These are phyloP conservation scores for Leccinellum rugosiceps DNA, from an alignment of 768 basidiomycete species.

Conservation along the genomic window DNA sequence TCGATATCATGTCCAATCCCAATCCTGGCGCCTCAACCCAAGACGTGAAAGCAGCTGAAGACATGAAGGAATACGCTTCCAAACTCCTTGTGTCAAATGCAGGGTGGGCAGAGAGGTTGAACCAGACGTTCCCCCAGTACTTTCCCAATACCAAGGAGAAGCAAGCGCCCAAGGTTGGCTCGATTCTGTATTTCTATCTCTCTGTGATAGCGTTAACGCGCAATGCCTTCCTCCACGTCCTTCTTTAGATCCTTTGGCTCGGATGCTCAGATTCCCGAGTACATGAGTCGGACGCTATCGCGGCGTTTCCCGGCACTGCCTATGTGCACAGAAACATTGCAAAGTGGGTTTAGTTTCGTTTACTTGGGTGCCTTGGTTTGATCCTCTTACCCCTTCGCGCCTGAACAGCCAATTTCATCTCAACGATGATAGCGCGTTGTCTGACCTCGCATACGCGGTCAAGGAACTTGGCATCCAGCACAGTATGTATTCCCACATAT, in stretches of 20 bases:
- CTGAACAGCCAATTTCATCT: conserved; percentile 66
- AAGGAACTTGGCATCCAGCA: conserved; percentile 64
- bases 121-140: conserved; percentile 21
- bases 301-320: conserved; percentile 69
- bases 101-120: conserved; percentile 21
- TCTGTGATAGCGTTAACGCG: background rate
- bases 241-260: conserved; percentile 67
- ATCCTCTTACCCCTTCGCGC: conserved; percentile 32
- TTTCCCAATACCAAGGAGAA: conserved; percentile 9
- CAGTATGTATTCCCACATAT: conserved; percentile 43
- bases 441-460: conserved; percentile 74
- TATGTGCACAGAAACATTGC: conserved; percentile 88
- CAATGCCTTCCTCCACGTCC: too few species aligned
- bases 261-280: conserved; percentile 85
- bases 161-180: conserved; percentile 23
- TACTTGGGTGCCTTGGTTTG: background rate
- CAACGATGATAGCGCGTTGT: conserved; percentile 63
- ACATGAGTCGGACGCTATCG: conserved; percentile 72
- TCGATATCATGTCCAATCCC: too few species aligned
- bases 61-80: background rate
- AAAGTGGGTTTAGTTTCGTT: conserved; percentile 35
- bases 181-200: background rate
- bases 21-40: too few species aligned
- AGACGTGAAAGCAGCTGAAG: background rate
- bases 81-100: conserved; percentile 7